phyloP scores from a whole-genome alignment of 495 filamentous ascomycete genomes.

The Platismatia glauca region DNA sequence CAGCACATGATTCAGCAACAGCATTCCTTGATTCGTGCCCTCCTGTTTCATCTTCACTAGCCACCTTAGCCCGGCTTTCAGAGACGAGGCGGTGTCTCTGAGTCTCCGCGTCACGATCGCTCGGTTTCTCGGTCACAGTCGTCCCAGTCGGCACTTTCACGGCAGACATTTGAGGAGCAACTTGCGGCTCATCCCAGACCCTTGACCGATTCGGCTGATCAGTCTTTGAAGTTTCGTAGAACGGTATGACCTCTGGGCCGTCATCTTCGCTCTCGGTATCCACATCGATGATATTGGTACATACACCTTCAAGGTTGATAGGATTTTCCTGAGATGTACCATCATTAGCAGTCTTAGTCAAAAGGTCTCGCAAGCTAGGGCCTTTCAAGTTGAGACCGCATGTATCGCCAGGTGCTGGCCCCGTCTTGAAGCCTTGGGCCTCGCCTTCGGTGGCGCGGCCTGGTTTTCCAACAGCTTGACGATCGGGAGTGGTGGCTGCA shows the following conservation, averaged over 20 bases:
- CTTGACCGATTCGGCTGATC: neutral
- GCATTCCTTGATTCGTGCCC: neutral
- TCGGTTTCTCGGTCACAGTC: neutral
- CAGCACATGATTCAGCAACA: neutral
- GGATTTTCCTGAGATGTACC: conserved; percentile 11
- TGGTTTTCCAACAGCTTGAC: neutral
- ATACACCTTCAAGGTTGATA: conserved; percentile 14
- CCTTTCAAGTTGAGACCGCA: conserved; percentile 6
- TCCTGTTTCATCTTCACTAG: neutral
- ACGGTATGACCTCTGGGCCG: conserved; percentile 17
- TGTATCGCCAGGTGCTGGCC: neutral
- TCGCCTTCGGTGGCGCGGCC: neutral
- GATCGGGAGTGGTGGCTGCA: conserved; percentile 17
- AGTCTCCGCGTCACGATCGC: neutral
- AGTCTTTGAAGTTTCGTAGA: neutral
- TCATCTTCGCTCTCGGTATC: conserved; percentile 22
- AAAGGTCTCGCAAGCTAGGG: conserved; percentile 3
- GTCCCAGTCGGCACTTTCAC: neutral
- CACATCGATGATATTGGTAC: neutral
- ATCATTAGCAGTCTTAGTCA: neutral
- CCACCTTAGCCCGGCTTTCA: conserved; percentile 2
- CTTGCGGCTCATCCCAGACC: neutral
- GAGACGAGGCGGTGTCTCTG: neutral
- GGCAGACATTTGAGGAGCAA: neutral
- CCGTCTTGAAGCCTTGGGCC: neutral